Conservation (phyloP, 2,329 filamentous ascomycete species). For the Exophiala sideris region DNA sequence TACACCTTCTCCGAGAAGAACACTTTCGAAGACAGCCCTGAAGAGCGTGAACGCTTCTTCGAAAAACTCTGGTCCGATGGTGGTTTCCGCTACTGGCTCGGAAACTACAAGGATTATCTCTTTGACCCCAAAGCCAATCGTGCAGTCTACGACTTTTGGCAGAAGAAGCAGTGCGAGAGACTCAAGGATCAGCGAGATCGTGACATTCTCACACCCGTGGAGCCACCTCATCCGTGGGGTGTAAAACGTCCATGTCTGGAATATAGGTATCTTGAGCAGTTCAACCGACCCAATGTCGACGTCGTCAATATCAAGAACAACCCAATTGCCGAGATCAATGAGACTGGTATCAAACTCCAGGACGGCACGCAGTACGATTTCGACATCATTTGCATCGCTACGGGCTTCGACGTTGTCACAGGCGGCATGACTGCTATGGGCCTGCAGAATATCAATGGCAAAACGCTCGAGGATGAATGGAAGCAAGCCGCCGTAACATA, state of each 20-base stretch:
- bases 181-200: slow-evolving; percentile 50
- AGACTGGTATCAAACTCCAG: slow-evolving; percentile 40
- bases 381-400: slow-evolving; percentile 43
- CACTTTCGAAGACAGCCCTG: slow-evolving; percentile 41
- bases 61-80: slow-evolving; percentile 51
- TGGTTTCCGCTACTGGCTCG: slow-evolving; percentile 59
- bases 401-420: slow-evolving; percentile 45
- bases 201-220: slow-evolving; percentile 52
- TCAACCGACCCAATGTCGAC: slow-evolving; percentile 41
- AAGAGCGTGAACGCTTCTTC: slow-evolving; percentile 44
- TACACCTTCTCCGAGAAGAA: slow-evolving; percentile 58
- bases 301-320: slow-evolving; percentile 34
- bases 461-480: slow-evolving; percentile 37
- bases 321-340: slow-evolving; percentile 41
- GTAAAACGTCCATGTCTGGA: slow-evolving; percentile 52
- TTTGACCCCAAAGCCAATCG: slow-evolving; percentile 49
- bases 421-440: slow-evolving; percentile 41
- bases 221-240: slow-evolving; percentile 55
- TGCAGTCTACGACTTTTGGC: slow-evolving; percentile 56
- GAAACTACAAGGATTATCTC: slow-evolving; percentile 52
- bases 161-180: slow-evolving; percentile 49
- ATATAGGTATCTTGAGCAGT: slow-evolving; percentile 50
- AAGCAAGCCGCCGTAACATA: slow-evolving; percentile 37
- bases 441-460: slow-evolving; percentile 40
- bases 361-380: slow-evolving; percentile 40